Base-by-base conservation (phyloP, 306 rosid species). In the Phaseolus lunatus region DNA sequence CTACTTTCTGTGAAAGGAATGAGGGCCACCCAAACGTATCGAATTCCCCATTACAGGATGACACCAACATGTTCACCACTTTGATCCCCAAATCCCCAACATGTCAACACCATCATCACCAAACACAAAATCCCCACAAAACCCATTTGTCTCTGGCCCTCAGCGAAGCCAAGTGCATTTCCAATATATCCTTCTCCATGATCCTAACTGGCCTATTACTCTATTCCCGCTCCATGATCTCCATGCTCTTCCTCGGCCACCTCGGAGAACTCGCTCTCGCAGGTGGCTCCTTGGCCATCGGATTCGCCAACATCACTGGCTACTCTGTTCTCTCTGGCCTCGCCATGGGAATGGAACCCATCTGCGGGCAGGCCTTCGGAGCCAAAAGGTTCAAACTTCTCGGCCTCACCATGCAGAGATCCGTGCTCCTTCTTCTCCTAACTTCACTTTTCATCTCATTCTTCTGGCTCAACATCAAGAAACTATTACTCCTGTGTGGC, bases 291-390 rank as follows among this genome's bases (percentile, higher is more conserved):
- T 59, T 84, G 1, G 87, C 87, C 73, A 27, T 84, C 1, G 84
- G 77, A 1, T 84, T 84, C 23, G 87, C 87, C 16, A 80, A 84
- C 72, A 80, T 84, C 67, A 80, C 87, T 0, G 87, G 79, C 3
- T 76, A 84, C 76, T 84, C 84, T 16, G 59, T 84, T 61, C 84
- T 84, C 82, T 80, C 87, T 2, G 87, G 87, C 48, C 87, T 84
- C 0, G 79, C 87, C 87, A 80, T 72, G 74, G 87, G 87, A 1
- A 84, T 84, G 85, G 87, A 84, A 18, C 85, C 87, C 44, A 58
- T 84, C 2, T 84, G 87, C 20, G 80, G 65, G 0, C 87, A 84
- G 15, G 85, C 87, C 33, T 81, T 80, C 16, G 87, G 87, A 0
- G 87, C 87, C 15, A 77, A 59, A 24, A 41, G 75, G 19, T 81